Evolutionary conservation across 768 basidiomycete species (phyloP).

Genomic region (Coprinopsis marcescibilis): DNA sequence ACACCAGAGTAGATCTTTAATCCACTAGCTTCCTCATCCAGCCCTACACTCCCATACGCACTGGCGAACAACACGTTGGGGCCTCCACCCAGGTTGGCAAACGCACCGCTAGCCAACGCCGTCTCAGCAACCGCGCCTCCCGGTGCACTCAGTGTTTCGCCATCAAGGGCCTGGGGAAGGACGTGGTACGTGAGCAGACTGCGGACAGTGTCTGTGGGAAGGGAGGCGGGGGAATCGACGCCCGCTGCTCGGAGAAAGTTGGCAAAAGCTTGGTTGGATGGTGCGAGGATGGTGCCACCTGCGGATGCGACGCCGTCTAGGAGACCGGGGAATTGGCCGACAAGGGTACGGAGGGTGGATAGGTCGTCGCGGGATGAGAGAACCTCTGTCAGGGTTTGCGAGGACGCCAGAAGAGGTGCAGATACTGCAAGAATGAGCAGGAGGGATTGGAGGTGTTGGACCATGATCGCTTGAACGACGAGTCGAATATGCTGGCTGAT

Average conservation of each 20-base stretch:
- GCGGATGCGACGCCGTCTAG: not conserved
- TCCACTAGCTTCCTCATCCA: not conserved
- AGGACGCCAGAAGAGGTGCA: not conserved
- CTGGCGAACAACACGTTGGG: constrained; percentile 9
- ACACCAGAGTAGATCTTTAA: constrained; percentile 7
- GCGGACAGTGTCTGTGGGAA: not conserved
- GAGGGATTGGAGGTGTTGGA: too few relatives aligned
- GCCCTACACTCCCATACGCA: constrained; percentile 5
- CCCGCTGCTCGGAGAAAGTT: not conserved
- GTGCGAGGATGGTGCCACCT: not conserved
- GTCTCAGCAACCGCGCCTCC: not conserved
- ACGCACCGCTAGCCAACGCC: not conserved
- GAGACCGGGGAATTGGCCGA: not conserved
- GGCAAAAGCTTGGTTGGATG: not conserved
- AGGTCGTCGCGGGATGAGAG: not conserved
- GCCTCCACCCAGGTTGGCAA: constrained; percentile 1
- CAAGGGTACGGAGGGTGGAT: not conserved
- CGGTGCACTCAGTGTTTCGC: not conserved
- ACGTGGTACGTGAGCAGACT: not conserved
- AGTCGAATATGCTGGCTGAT: too few relatives aligned
- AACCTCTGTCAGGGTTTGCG: not conserved
- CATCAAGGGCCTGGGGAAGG: not conserved
- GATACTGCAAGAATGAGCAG: not conserved
- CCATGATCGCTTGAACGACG: too few relatives aligned
- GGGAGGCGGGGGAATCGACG: not conserved